Evolutionary conservation across 495 filamentous ascomycete genomes (phyloP).

Genomic region (Hypoxylon lienhwacheense): DNA sequence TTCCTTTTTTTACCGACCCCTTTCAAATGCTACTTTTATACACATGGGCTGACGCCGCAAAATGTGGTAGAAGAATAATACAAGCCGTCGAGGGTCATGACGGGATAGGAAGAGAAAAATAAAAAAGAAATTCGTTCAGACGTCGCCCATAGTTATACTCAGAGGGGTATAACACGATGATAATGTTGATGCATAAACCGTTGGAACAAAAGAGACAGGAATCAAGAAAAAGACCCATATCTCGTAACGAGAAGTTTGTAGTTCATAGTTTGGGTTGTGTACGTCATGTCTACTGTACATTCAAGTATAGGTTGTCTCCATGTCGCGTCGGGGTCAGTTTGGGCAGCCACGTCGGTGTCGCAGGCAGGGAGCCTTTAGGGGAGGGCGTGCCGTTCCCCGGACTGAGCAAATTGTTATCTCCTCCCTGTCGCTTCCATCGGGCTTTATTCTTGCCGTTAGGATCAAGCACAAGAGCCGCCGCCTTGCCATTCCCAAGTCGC

Average conservation of each 20-base stretch:
- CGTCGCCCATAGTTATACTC: conserved; percentile 22
- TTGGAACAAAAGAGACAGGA: not conserved
- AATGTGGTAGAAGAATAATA: conserved; percentile 10
- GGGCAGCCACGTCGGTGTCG: conserved; percentile 55
- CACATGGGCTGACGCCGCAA: conserved; percentile 4
- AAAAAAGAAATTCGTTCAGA: conserved; percentile 7
- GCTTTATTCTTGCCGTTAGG: conserved; percentile 27
- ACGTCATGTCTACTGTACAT: conserved; percentile 38
- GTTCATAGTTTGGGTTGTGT: not conserved
- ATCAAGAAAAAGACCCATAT: conserved; percentile 4
- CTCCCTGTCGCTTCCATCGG: conserved; percentile 19
- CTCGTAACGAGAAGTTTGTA: not conserved
- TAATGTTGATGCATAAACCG: not conserved
- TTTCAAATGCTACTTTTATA: no score
- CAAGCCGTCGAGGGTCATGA: conserved; percentile 2
- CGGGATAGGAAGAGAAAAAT: not conserved
- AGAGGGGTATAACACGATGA: conserved; percentile 16
- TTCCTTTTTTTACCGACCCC: no score
- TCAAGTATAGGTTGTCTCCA: conserved; percentile 47
- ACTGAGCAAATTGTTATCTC: conserved; percentile 17
- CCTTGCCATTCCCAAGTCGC: conserved; percentile 51
- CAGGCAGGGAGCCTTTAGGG: conserved; percentile 40
- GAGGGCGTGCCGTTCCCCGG: conserved; percentile 10
- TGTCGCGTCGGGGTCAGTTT: conserved; percentile 47
- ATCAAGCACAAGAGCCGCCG: conserved; percentile 43